Conservation (phyloP, 495 filamentous ascomycete species). For the Viridothelium virens region DNA sequence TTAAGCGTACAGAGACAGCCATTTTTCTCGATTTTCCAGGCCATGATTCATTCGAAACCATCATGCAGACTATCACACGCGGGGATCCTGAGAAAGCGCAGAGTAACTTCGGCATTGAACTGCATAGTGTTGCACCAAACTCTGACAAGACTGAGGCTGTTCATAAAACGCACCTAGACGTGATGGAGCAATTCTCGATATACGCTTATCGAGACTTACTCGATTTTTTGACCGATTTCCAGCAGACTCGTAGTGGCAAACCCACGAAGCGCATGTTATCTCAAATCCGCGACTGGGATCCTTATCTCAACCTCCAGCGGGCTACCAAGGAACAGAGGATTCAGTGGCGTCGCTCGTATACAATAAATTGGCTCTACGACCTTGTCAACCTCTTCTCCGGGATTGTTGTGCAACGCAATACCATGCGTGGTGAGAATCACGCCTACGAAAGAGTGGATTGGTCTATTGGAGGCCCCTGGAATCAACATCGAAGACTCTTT, state of each 20-base stretch:
- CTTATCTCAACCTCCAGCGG: conserved; percentile 36
- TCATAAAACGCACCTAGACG: conserved; percentile 25
- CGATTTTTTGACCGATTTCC: conserved; percentile 43
- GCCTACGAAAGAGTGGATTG: conserved; percentile 35
- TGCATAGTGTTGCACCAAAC: conserved; percentile 21
- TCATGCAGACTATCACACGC: conserved; percentile 36
- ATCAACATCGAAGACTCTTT: conserved; percentile 33
- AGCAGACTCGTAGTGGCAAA: conserved; percentile 39
- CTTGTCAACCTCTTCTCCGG: conserved; percentile 40
- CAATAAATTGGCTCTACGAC: conserved; percentile 47
- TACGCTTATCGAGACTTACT: conserved; percentile 40
- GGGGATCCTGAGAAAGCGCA: conserved; percentile 35
- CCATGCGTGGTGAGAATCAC: conserved; percentile 29
- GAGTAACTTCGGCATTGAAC: conserved; percentile 23
- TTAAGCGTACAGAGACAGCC: conserved; percentile 32
- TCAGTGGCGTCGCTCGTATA: conserved; percentile 42
- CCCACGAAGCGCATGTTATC: conserved; percentile 40
- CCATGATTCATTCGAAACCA: conserved; percentile 35
- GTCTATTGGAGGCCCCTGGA: conserved; percentile 27
- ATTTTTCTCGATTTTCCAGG: conserved; percentile 42
- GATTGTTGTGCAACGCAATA: conserved; percentile 38
- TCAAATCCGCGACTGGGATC: conserved; percentile 39
- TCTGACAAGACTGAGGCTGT: conserved; percentile 15
- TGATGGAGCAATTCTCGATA: conserved; percentile 39
- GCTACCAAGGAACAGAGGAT: conserved; percentile 36